Conservation (phyloP, 2,329 filamentous ascomycete genomes). For the Pyrenophora seminiperda region DNA sequence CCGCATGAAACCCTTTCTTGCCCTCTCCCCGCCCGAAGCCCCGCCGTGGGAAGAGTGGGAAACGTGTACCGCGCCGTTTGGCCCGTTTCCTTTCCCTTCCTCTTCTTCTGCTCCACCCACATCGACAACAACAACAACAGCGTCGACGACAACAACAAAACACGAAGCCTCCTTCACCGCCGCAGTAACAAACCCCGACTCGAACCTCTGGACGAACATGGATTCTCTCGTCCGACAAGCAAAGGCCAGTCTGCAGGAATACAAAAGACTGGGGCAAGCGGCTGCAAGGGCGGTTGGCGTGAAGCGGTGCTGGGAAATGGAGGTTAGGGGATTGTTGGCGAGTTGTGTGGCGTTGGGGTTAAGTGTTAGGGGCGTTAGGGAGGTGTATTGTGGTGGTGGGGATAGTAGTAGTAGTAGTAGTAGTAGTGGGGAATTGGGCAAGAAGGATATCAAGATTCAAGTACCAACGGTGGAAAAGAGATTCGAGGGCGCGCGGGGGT, state of each 20-base stretch:
- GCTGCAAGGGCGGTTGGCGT: slow-evolving; percentile 46
- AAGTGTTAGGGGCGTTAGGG: slow-evolving; percentile 32
- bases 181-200: slow-evolving; percentile 13
- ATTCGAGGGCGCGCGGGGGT: slow-evolving; percentile 53
- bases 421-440: background rate
- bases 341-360: slow-evolving; percentile 45
- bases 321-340: slow-evolving; percentile 35
- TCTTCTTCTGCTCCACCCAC: too few relatives aligned
- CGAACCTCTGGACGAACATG: slow-evolving; percentile 32
- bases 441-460: slow-evolving; percentile 42
- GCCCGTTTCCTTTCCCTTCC: slow-evolving; percentile 13
- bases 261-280: slow-evolving; percentile 48
- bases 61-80: slow-evolving; percentile 39
- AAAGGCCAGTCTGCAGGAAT: slow-evolving; percentile 40
- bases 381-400: slow-evolving; percentile 2
- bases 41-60: slow-evolving; percentile 68
- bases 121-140: too few relatives aligned
- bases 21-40: slow-evolving; percentile 69
- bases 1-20: slow-evolving; percentile 82
- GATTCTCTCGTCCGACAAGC: slow-evolving; percentile 41
- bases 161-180: too few relatives aligned
- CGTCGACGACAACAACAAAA: too few relatives aligned
- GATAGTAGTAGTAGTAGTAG: background rate
- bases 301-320: slow-evolving; percentile 46
- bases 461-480: slow-evolving; percentile 45